Percentiles rank a stretch among this genome's conserved stretches.
These are phyloP conservation scores for Lachnum nothofagi DNA, from an alignment of 2,329 filamentous ascomycete genomes.

Conservation along the genomic window DNA sequence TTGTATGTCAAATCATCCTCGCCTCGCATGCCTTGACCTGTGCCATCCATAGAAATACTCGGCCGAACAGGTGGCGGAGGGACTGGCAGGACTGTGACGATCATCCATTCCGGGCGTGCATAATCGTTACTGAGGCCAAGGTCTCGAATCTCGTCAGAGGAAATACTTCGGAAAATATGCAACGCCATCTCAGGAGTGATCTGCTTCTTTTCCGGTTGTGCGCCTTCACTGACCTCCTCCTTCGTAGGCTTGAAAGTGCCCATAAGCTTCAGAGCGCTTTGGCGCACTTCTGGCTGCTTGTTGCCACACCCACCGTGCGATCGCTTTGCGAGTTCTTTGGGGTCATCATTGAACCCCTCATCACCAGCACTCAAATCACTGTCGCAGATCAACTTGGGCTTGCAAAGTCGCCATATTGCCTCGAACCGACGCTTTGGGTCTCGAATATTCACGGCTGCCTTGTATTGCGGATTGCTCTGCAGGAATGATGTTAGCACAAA, in stretches of 20 bases:
- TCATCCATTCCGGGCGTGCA: conserved; percentile 96
- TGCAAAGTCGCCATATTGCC: conserved; percentile 85
- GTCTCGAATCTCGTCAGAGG: conserved; percentile 71
- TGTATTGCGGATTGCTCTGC: conserved; percentile 80
- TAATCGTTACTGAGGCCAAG: conserved; percentile 94
- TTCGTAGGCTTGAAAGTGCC: conserved; percentile 68
- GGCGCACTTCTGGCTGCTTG: conserved; percentile 78
- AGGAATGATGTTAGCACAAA: conserved; percentile 56
- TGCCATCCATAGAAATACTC: conserved; percentile 95
- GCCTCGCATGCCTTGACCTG: conserved; percentile 83
- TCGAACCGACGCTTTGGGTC: conserved; percentile 95
- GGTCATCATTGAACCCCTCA: conserved; percentile 60
- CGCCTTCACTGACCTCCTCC: conserved; percentile 65
- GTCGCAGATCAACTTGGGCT: conserved; percentile 80
- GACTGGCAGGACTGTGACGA: conserved; percentile 89
- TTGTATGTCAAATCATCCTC: conserved; percentile 99
- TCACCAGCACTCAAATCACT: conserved; percentile 66
- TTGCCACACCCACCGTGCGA: conserved; percentile 90
- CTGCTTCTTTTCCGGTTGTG: conserved; percentile 70
- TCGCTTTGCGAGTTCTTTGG: conserved; percentile 47
- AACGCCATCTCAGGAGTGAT: conserved; percentile 82
- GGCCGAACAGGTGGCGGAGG: conserved; percentile 93
- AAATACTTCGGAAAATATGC: conserved; percentile 80
- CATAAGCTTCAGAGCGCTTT: conserved; percentile 77
- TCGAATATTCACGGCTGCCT: conserved; percentile 73